Evolutionary conservation across 768 basidiomycete genomes (phyloP), one percentile per base, ranked within the genome.

Genomic region (Tulasnella sp.): DNA sequence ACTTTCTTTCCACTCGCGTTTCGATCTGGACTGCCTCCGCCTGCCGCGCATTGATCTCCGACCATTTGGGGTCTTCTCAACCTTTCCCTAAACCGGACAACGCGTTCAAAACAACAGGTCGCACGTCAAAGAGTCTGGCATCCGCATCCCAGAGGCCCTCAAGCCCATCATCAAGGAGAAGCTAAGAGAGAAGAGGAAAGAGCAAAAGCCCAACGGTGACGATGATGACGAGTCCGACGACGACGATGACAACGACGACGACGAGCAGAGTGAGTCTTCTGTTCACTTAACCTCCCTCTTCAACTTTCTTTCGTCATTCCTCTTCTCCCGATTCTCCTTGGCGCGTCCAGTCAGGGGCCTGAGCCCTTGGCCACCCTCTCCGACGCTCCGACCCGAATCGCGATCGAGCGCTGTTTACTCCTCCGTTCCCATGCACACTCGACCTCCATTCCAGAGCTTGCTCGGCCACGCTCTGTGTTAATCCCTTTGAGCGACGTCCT

Each of bases 191-290:
- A 67, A 67, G 72, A 34, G 41, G 39, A 74, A 75, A 63, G 73
- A 72, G 67, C 74, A 76, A 40, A 71, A 72, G 39, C 72, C 74
- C n/a, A 75, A 78, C 65, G 73, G 62, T 12, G 71, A 62, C 26
- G 62, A 37, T 19, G 32, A 62, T 65, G 62, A 26, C 71, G 62
- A 64, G 17, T 59, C 64, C 3, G 71, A 72, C 19, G 71, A 72
- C 36, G 71, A 72, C 39, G 62, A 62, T 22, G 71, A 71, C 62
- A 47, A 72, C 39, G 71, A 72, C 32, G 71, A 72, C 40, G 71
- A 72, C 17, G 71, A 72, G 71, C 71, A 72, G 71, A 72, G 71
- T 72, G 64, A 72, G 71, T 72, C 35, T 37, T 62, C 62, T n/a
- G n/a, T 71, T 26, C 59, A 11, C 42, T 63, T 29, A 19, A 7